phyloP scores from a whole-genome alignment of 208 protist species.

The Acanthamoeba triangularis region DNA sequence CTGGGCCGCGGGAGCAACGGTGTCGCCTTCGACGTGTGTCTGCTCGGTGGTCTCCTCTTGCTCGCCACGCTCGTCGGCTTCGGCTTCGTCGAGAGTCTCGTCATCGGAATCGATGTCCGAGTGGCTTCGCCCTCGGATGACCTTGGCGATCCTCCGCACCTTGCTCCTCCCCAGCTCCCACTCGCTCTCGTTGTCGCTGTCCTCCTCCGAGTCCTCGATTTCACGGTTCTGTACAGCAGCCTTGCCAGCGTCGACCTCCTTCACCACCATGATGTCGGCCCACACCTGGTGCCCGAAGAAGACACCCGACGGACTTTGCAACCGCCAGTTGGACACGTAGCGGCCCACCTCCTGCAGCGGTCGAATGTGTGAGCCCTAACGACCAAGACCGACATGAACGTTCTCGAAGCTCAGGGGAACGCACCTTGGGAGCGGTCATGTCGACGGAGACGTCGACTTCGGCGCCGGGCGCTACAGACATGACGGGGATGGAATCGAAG shows the following conservation, averaged over 20 bases:
- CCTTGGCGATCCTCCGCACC: not conserved
- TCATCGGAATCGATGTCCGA: not conserved
- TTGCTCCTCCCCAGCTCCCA: constrained; percentile 30
- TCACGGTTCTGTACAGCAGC: not conserved
- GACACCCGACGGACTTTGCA: constrained; percentile 26
- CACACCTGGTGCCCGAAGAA: constrained; percentile 80
- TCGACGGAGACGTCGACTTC: constrained; percentile 78
- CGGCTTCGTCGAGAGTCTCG: not conserved
- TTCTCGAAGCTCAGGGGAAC: not conserved
- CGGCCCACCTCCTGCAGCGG: constrained; percentile 23
- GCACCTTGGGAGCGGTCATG: constrained; percentile 71
- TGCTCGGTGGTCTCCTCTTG: not conserved
- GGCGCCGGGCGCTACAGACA: constrained; percentile 16
- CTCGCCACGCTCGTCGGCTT: not conserved
- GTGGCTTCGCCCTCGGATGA: constrained; percentile 1
- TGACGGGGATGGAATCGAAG: not conserved
- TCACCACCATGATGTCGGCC: constrained; percentile 48
- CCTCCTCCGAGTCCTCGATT: not conserved
- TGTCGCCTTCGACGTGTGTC: not conserved
- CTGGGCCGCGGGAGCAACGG: not conserved
- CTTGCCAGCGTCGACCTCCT: not conserved
- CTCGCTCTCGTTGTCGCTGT: not conserved
- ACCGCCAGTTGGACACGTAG: constrained; percentile 80
- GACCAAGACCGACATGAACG: not conserved
- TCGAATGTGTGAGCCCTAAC: not conserved